A percentile compares a stretch with the other conserved stretches of the same genome.
These are phyloP conservation scores for Aspergillus tanneri DNA, from an alignment of 2,329 filamentous ascomycete genomes.

Conservation along the genomic window DNA sequence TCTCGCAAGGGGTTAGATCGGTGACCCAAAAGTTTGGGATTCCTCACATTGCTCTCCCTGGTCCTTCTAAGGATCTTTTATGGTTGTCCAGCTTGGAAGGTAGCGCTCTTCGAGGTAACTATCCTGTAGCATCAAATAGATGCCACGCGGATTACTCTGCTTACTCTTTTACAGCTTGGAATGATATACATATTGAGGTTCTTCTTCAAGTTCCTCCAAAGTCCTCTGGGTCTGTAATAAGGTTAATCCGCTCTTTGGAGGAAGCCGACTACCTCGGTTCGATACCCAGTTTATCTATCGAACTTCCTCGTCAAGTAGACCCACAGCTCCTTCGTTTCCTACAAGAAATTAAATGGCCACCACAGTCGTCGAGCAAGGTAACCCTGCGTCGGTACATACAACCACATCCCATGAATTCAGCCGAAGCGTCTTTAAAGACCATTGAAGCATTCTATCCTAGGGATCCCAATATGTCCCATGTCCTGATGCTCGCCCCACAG, in stretches of 20 bases:
- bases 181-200: constrained; percentile 75
- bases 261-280: constrained; percentile 72
- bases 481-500: constrained; percentile 81
- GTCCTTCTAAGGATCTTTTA: constrained; percentile 58
- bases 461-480: constrained; percentile 63
- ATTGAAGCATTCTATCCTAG: constrained; percentile 86
- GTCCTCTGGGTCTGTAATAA: constrained; percentile 71
- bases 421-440: constrained; percentile 71
- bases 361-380: constrained; percentile 51
- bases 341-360: constrained; percentile 66
- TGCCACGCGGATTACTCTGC: not conserved
- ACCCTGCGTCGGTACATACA: constrained; percentile 73
- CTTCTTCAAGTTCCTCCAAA: constrained; percentile 71
- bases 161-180: constrained; percentile 61
- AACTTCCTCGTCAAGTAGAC: constrained; percentile 73
- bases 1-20: constrained; percentile 60
- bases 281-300: constrained; percentile 75
- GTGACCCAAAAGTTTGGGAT: constrained; percentile 54
- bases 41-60: constrained; percentile 74
- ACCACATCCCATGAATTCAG: constrained; percentile 58
- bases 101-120: constrained; percentile 63
- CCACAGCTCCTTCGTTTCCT: constrained; percentile 63
- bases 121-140: not conserved
- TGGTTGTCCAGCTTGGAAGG: constrained; percentile 81
- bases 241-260: constrained; percentile 73